Base-by-base conservation (phyloP, 768 basidiomycete species). In the Xerocomus spinulosus region DNA sequence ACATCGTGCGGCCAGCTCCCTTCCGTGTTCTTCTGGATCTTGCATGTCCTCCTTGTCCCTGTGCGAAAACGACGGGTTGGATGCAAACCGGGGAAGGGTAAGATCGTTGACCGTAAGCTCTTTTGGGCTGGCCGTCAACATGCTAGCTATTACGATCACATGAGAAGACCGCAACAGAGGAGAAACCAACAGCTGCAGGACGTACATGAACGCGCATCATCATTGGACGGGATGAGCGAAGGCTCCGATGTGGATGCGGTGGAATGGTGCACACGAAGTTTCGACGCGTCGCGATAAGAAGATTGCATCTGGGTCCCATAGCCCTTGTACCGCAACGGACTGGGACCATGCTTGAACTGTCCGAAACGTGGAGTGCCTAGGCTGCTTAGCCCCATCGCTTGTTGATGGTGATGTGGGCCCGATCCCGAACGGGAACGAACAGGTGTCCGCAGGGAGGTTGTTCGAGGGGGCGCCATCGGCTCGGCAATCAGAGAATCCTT, bases 231-330 rank as follows among this genome's bases (percentile, higher is more conserved):
- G 42, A 90, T 63, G 37, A 91, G 73, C 5, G 87, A 89, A n/a
- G 88, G 88, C 66, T 91, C 88, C 41, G 88, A 91, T 50, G 77
- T 85, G 40, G 85, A 89, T 39, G 87, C 86, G 5, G 77, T 79
- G 30, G 84, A 81, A 32, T 82, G 82, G 48, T 84, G 76, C n/a
- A 79, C 77, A 8, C 80, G 78, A 38, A 87, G 71, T 42, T 74
- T 74, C 24, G 70, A 58, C 14, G 57, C 57, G 23, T 75, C 74
- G 14, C 71, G 68, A 46, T 70, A 71, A 10, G 65, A 59, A 15
- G 73, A 67, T 36, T 70, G 69, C 52, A 62, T 55, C 30, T 68
- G 70, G 46, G 33, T 59, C 42, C 59, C 56, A 56, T 70, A 52
- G 62, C 73, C 60, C 57, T 73, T 62, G 47, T 74, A 68, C 56